Conservation (phyloP, 1,139 yeast genomes). For the Taphrina deformans region DNA sequence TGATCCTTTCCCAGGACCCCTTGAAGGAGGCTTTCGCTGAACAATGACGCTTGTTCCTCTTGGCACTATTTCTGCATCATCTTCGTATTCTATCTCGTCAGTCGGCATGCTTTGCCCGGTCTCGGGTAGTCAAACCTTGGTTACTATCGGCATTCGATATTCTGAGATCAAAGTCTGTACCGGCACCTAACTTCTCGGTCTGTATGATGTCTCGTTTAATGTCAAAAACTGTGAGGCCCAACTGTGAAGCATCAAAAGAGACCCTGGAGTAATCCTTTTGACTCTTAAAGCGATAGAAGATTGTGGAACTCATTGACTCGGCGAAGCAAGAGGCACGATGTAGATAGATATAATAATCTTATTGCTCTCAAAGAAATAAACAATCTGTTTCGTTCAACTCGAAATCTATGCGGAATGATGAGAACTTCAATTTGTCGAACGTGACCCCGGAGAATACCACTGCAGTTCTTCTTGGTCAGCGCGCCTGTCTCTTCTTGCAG, state of each 20-base stretch:
- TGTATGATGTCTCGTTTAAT: conserved; percentile 83
- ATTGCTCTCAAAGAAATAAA: background rate
- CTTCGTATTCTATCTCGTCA: conserved; percentile 59
- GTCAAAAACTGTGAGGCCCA: conserved; percentile 93
- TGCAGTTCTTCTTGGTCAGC: no score
- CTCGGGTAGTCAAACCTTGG: conserved; percentile 47
- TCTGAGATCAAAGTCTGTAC: conserved; percentile 76
- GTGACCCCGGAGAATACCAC: no score
- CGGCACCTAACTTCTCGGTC: conserved; percentile 78
- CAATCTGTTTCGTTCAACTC: background rate
- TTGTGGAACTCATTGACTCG: conserved; percentile 76
- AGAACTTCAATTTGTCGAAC: background rate
- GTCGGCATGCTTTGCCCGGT: background rate
- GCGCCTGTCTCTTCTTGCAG: background rate
- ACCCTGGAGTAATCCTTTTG: conserved; percentile 79
- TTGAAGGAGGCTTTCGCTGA: conserved; percentile 71
- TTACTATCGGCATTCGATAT: conserved; percentile 76
- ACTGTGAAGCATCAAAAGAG: conserved; percentile 74
- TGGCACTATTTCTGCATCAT: conserved; percentile 79
- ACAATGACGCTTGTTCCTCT: conserved; percentile 83
- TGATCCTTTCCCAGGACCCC: conserved; percentile 56
- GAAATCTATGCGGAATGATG: background rate
- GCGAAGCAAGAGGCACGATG: background rate
- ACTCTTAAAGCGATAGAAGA: conserved; percentile 82
- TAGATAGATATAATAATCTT: conserved; percentile 2